Conservation (phyloP, 1,284 basidiomycete species). For the Rhodotorula sp. region DNA sequence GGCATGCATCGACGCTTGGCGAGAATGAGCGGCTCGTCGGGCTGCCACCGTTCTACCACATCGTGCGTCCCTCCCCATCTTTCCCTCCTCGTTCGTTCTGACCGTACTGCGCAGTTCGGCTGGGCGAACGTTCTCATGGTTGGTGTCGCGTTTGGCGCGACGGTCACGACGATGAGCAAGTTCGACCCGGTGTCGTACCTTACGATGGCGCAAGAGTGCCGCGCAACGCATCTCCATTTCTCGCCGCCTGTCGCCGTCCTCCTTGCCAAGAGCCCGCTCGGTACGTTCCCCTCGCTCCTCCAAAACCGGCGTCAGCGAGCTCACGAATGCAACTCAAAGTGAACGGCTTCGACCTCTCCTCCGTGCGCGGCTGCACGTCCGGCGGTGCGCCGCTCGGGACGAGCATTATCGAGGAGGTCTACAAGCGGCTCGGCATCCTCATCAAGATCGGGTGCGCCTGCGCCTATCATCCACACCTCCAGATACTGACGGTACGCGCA, state of each 20-base stretch:
- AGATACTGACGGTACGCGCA: too few species aligned
- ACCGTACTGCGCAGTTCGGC: conserved; percentile 14
- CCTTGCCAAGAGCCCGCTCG: conserved; percentile 49
- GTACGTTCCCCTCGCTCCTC: conserved; percentile 25
- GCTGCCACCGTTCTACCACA: conserved; percentile 51
- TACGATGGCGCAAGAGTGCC: conserved; percentile 47
- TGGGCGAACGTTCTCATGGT: conserved; percentile 48
- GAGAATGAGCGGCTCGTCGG: conserved; percentile 49
- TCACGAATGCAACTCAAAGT: conserved; percentile 6
- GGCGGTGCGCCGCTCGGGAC: conserved; percentile 52
- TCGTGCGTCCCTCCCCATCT: conserved; percentile 20
- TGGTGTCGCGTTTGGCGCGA: conserved; percentile 50
- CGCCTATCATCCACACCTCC: too few species aligned
- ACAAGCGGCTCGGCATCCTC: conserved; percentile 49
- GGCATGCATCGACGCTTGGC: conserved; percentile 44
- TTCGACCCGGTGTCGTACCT: conserved; percentile 52
- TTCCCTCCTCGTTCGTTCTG: not conserved
- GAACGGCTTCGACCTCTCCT: conserved; percentile 48
- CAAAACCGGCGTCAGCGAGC: not conserved
- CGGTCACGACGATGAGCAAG: conserved; percentile 49
- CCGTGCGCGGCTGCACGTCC: conserved; percentile 49
- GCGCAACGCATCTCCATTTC: conserved; percentile 52
- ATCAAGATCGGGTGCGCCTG: conserved; percentile 47
- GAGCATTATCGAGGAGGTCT: conserved; percentile 50
- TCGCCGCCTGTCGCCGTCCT: conserved; percentile 53